These are phyloP conservation scores for Globisporangium sylvaticum DNA, from an alignment of 352 stramenopile species.

Conservation along the genomic window DNA sequence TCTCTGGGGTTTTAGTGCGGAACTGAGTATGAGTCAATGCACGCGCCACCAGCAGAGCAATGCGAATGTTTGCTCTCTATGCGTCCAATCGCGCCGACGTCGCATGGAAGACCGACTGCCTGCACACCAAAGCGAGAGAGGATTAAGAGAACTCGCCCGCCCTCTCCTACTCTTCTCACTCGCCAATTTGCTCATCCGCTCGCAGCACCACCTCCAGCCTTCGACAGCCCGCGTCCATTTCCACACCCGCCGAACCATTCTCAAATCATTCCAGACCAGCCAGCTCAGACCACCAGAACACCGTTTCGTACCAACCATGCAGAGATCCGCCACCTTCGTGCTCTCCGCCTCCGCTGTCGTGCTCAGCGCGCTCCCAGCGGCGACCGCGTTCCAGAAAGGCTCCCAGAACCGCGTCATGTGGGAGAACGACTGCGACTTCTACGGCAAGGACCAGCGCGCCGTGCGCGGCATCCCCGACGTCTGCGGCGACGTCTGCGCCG, in stretches of 20 bases:
- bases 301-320: conserved; percentile 10
- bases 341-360: conserved; percentile 10
- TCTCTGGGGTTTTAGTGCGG: background rate
- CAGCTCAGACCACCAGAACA: background rate
- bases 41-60: background rate
- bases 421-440: conserved; percentile 42
- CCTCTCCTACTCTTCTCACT: background rate
- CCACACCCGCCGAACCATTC: background rate
- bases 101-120: background rate
- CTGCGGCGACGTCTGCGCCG: conserved; percentile 28
- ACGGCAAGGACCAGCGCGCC: conserved; percentile 26
- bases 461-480: conserved; percentile 27
- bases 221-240: background rate
- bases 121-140: background rate
- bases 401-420: conserved; percentile 40
- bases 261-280: background rate
- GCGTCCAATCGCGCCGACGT: background rate
- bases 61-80: background rate
- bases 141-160: background rate
- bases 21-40: background rate
- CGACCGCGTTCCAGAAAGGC: conserved; percentile 24
- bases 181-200: background rate
- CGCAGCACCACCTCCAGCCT: background rate
- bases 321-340: conserved; percentile 13
- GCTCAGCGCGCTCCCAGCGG: background rate